These are phyloP conservation scores for Coemansia sp. DNA, from an alignment of 192 early-diverging fungal genomes.

Conservation along the genomic window DNA sequence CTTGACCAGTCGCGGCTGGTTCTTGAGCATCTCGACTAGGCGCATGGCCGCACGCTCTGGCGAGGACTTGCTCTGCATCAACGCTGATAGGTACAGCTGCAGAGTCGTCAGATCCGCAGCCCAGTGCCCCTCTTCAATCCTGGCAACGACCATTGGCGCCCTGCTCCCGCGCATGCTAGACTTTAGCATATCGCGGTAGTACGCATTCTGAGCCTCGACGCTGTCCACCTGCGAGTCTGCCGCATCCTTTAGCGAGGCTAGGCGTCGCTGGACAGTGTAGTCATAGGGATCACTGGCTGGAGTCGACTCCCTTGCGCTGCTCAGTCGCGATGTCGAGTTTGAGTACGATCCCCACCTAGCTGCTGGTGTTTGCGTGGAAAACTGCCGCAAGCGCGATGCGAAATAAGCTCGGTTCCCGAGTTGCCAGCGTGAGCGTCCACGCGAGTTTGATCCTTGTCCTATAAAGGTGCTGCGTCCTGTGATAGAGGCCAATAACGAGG, in stretches of 20 bases:
- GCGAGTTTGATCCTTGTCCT: background rate
- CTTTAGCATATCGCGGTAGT: conserved; percentile 51
- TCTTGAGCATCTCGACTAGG: conserved; percentile 44
- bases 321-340: conserved; percentile 13
- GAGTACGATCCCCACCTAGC: conserved; percentile 48
- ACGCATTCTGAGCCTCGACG: conserved; percentile 41
- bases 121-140: conserved; percentile 45
- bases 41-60: conserved; percentile 53
- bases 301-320: conserved; percentile 1
- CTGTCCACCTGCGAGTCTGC: conserved; percentile 33
- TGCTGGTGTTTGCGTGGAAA: conserved; percentile 33
- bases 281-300: conserved; percentile 21
- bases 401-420: background rate
- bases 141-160: conserved; percentile 44
- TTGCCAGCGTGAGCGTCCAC: conserved; percentile 3
- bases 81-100: conserved; percentile 51
- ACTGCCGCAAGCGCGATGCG: conserved; percentile 18
- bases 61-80: conserved; percentile 45
- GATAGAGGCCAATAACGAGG: background rate
- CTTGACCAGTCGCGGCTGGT: conserved; percentile 41
- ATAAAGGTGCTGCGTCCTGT: background rate
- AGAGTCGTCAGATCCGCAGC: conserved; percentile 44
- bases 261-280: conserved; percentile 36
- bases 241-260: conserved; percentile 29
- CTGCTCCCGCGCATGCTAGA: conserved; percentile 31